phyloP scores from a whole-genome alignment of 192 early-diverging fungal species.

The Mortierella alpina region DNA sequence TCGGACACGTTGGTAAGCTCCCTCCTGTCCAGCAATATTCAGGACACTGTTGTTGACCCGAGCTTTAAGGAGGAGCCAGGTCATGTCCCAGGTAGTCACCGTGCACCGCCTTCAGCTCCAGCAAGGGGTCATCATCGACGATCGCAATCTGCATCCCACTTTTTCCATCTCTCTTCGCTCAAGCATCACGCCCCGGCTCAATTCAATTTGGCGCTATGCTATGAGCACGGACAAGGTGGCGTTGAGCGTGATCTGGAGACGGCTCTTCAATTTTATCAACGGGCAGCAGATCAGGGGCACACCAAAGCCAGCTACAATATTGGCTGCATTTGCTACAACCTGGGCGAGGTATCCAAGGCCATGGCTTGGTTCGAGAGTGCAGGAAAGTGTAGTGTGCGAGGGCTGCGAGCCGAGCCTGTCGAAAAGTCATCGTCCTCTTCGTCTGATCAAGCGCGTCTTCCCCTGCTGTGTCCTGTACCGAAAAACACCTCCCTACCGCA shows the following conservation, averaged over 20 bases:
- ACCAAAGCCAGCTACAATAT: slow-evolving; percentile 47
- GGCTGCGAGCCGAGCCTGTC: background rate
- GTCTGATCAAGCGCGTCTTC: background rate
- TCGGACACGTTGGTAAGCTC: too few species aligned
- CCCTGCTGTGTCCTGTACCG: slow-evolving; percentile 10
- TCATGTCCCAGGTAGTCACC: too few species aligned
- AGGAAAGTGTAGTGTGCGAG: slow-evolving; percentile 33
- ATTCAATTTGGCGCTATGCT: slow-evolving; percentile 47
- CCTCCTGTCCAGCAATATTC: too few species aligned
- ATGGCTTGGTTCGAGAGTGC: slow-evolving; percentile 48
- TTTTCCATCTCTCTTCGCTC: slow-evolving; percentile 43
- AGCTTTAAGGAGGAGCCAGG: too few species aligned
- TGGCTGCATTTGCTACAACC: slow-evolving; percentile 41
- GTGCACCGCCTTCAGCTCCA: background rate
- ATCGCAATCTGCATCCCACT: slow-evolving; percentile 44
- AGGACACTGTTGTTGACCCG: too few species aligned
- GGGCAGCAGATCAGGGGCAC: slow-evolving; percentile 47
- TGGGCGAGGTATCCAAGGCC: slow-evolving; percentile 30
- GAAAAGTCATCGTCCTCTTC: background rate
- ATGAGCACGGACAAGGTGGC: slow-evolving; percentile 52
- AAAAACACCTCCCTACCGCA: slow-evolving; percentile 12
- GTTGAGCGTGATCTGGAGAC: slow-evolving; percentile 33
- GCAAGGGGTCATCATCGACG: slow-evolving; percentile 22
- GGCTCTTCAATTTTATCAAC: slow-evolving; percentile 47
- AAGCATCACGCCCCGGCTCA: slow-evolving; percentile 45